A percentile compares a stretch with the other conserved stretches of the same genome.
Evolutionary conservation across 139 green algal species (phyloP).

Genomic region (Eudorina sp.): DNA sequence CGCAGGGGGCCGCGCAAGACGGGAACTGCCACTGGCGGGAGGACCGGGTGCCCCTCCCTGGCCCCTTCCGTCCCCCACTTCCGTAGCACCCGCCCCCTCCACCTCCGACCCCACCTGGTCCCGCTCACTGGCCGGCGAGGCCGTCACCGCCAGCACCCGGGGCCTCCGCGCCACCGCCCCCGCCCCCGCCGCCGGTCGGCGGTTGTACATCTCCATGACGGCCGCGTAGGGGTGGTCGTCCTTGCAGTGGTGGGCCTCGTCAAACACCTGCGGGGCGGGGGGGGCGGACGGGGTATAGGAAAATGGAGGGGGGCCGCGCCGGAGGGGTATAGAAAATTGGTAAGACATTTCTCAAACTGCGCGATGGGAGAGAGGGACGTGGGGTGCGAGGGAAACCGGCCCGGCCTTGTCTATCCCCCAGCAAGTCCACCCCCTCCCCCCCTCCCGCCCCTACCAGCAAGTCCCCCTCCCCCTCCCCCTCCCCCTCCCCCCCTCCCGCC

Average conservation of each 20-base stretch:
- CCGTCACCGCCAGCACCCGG: constrained; percentile 16
- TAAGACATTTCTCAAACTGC: too few species aligned
- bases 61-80: not conserved
- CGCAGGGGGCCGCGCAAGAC: too few species aligned
- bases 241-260: constrained; percentile 62
- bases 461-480: not conserved
- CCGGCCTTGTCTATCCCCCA: too few species aligned
- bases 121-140: not conserved
- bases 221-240: constrained; percentile 48
- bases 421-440: too few species aligned
- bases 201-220: not conserved
- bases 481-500: not conserved
- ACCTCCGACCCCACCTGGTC: not conserved
- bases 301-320: too few species aligned
- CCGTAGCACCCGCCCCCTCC: not conserved
- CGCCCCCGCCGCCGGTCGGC: not conserved
- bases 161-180: not conserved
- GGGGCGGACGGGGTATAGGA: not conserved
- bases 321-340: too few species aligned
- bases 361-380: too few species aligned
- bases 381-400: not conserved
- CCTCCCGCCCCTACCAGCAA: too few species aligned
- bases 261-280: constrained; percentile 47
- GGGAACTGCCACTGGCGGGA: too few species aligned
- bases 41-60: too few species aligned